These are phyloP conservation scores for Xylaria flabelliformis DNA, from an alignment of 495 filamentous ascomycete species.

Conservation along the genomic window DNA sequence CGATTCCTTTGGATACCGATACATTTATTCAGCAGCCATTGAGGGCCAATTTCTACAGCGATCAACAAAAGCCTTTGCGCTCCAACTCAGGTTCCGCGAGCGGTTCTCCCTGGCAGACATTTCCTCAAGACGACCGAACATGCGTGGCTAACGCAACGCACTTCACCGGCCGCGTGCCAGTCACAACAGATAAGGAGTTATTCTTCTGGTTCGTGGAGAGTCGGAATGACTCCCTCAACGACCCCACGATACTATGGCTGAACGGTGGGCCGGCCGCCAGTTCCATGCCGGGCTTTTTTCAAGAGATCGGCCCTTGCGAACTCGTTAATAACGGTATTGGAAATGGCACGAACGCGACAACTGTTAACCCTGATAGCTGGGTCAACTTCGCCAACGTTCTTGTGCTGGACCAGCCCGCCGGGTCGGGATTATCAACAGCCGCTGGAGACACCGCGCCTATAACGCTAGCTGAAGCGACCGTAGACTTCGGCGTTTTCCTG, in stretches of 20 bases:
- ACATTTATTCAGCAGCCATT: background rate
- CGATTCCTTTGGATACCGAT: background rate
- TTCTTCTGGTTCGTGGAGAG: slow-evolving; percentile 12
- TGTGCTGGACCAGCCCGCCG: slow-evolving; percentile 34
- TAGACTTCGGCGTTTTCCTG: slow-evolving; percentile 1
- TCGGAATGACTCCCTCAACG: background rate
- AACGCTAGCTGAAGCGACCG: background rate
- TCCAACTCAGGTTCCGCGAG: background rate
- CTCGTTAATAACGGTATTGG: background rate
- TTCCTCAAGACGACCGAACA: slow-evolving; percentile 4
- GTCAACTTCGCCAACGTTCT: slow-evolving; percentile 32
- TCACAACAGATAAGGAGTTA: background rate
- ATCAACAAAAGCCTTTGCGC: background rate
- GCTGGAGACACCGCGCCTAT: background rate
- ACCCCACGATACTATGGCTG: slow-evolving; percentile 10
- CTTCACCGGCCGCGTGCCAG: slow-evolving; percentile 4
- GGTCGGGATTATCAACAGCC: slow-evolving; percentile 33
- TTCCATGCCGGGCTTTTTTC: slow-evolving; percentile 34
- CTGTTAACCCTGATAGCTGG: slow-evolving; percentile 34
- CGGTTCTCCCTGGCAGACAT: background rate
- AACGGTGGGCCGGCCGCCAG: slow-evolving; percentile 35
- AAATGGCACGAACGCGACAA: background rate
- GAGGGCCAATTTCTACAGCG: background rate
- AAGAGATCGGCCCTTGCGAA: slow-evolving; percentile 34
- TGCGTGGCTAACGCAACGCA: slow-evolving; percentile 2